A percentile compares a stretch with the other conserved stretches of the same genome.
phyloP scores from a whole-genome alignment of 2,329 filamentous ascomycete genomes.

The Calonectria hawksworthii region DNA sequence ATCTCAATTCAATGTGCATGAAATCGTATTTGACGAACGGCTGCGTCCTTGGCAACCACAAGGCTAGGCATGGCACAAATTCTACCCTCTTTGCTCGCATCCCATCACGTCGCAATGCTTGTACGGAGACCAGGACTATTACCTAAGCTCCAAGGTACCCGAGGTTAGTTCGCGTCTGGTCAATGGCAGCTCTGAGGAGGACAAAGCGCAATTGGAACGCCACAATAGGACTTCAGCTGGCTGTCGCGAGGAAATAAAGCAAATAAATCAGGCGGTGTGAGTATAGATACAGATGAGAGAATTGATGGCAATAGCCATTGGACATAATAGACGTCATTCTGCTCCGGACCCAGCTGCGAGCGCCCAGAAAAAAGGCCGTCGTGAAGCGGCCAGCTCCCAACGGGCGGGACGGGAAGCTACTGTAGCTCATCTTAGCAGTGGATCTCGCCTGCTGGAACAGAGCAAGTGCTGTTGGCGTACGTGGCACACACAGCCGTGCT shows the following conservation, averaged over 20 bases:
- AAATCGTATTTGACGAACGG: neutral
- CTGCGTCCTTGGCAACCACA: neutral
- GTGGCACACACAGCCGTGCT: slow-evolving; percentile 24
- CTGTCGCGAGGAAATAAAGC: neutral
- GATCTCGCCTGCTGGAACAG: slow-evolving; percentile 16
- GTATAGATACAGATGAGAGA: neutral
- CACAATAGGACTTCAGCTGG: neutral
- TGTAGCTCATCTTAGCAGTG: slow-evolving; percentile 24
- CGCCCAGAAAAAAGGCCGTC: neutral
- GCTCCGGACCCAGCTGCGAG: neutral
- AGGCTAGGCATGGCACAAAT: neutral
- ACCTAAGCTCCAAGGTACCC: neutral
- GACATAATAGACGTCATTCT: neutral
- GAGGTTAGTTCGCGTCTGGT: neutral
- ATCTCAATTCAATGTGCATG: neutral
- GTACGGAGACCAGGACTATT: neutral
- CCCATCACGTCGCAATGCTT: neutral
- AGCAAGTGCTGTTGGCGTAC: slow-evolving; percentile 23
- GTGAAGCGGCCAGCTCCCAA: neutral
- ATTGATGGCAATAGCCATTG: neutral
- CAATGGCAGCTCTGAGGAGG: neutral
- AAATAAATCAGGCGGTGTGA: neutral
- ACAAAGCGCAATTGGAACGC: slow-evolving; percentile 8
- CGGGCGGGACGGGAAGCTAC: slow-evolving; percentile 21
- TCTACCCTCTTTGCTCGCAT: neutral